Evolutionary conservation across 2,329 filamentous ascomycete species (phyloP).

Genomic region (Fonsecaea erecta): DNA sequence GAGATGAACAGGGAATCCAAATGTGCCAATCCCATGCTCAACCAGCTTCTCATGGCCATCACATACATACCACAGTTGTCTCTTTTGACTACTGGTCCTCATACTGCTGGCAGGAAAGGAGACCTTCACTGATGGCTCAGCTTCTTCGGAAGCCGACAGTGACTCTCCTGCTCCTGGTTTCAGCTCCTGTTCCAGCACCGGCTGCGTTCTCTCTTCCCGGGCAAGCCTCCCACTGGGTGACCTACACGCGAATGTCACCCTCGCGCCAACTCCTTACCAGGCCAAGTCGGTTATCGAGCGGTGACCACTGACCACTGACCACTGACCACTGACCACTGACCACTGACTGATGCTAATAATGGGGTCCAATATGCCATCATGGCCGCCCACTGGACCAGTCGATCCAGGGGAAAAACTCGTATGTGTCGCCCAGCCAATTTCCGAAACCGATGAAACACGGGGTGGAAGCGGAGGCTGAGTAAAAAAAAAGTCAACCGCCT

Average conservation of each 20-base stretch:
- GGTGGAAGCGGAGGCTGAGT: conserved; percentile 26
- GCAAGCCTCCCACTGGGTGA: background rate
- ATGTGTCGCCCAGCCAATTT: conserved; percentile 22
- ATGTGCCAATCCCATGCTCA: background rate
- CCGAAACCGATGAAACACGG: conserved; percentile 33
- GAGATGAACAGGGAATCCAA: background rate
- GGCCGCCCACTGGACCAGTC: background rate
- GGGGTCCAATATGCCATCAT: background rate
- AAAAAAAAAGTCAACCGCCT: conserved; percentile 7
- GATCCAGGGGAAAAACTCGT: background rate
- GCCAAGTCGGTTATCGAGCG: background rate
- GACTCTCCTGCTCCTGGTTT: conserved; percentile 10
- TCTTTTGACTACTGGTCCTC: no score
- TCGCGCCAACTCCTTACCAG: background rate
- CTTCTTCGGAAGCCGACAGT: background rate
- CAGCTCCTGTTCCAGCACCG: conserved; percentile 16
- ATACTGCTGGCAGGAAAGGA: background rate
- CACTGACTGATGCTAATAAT: background rate
- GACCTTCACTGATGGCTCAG: no score
- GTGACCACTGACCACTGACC: no score
- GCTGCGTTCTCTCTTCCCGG: background rate
- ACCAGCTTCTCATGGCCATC: background rate
- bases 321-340: no score
- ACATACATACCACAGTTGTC: no score
- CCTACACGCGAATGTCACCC: conserved; percentile 14